These are phyloP conservation scores for Metschnikowia lachancei DNA, from an alignment of 805 yeast genomes.

Conservation along the genomic window DNA sequence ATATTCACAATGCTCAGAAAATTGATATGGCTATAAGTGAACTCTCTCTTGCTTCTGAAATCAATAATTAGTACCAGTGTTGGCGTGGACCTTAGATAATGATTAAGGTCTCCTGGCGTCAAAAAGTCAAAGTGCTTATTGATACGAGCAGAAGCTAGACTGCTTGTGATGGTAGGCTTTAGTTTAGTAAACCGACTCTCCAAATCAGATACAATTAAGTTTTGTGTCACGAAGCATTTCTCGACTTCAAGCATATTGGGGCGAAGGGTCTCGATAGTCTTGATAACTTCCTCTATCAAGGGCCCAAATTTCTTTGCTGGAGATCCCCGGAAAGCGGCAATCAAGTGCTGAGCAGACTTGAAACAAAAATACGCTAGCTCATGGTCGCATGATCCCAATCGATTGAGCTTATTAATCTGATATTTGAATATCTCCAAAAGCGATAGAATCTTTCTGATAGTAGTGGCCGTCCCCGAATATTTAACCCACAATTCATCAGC, in stretches of 20 bases:
- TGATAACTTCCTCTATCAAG: constrained; percentile 3
- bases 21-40: constrained; percentile 60
- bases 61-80: constrained; percentile 60
- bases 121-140: constrained; percentile 10
- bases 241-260: constrained; percentile 1
- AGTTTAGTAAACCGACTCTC: constrained; percentile 5
- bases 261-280: constrained; percentile 5
- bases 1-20: constrained; percentile 62
- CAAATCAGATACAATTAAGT: neutral
- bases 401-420: constrained; percentile 29
- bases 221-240: neutral
- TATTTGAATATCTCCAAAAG: constrained; percentile 36
- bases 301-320: neutral
- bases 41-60: constrained; percentile 59
- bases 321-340: neutral
- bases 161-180: neutral
- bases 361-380: constrained; percentile 35
- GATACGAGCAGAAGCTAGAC: neutral
- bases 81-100: constrained; percentile 8
- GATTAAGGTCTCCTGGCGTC: constrained; percentile 13
- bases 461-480: neutral
- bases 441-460: constrained; percentile 13
- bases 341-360: constrained; percentile 3
- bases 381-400: constrained; percentile 36
- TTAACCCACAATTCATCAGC: constrained; percentile 1